Conservation (phyloP, 768 basidiomycete genomes). For the Tephrocybe sp. region DNA sequence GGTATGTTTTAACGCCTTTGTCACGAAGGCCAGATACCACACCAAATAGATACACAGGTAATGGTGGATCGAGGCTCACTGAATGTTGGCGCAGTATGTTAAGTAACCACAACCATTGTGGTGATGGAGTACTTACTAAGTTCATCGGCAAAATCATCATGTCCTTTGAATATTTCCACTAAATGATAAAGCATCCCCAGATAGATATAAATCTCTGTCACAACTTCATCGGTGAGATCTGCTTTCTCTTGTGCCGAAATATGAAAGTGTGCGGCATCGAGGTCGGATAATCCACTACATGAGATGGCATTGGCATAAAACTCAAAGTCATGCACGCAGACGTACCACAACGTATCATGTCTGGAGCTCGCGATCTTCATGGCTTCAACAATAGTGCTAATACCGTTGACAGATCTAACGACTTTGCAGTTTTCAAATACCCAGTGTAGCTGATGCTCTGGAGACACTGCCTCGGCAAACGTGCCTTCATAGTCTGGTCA, state of each 20-base stretch:
- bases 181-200: conserved; percentile 94
- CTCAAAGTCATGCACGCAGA: background rate
- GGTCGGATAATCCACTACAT: conserved; percentile 69
- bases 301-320: conserved; percentile 7
- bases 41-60: conserved; percentile 90
- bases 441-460: conserved; percentile 94
- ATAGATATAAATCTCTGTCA: conserved; percentile 90
- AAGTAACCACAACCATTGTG: background rate
- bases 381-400: conserved; percentile 79
- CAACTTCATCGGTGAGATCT: conserved; percentile 85
- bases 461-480: conserved; percentile 86
- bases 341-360: conserved; percentile 78
- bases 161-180: conserved; percentile 88
- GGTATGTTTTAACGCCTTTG: conserved; percentile 92
- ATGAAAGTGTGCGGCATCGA: conserved; percentile 67
- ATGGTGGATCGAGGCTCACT: conserved; percentile 96
- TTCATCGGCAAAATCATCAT: conserved; percentile 95
- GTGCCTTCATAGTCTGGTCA: conserved; percentile 51
- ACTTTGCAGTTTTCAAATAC: conserved; percentile 92
- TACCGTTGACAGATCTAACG: conserved; percentile 79
- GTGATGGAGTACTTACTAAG: conserved; percentile 63
- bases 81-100: conserved; percentile 6
- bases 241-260: conserved; percentile 68
- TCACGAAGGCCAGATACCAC: conserved; percentile 89
- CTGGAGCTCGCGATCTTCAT: conserved; percentile 87